These are phyloP conservation scores for Primulina tabacum DNA, from an alignment of 257 asterid genomes.

Conservation along the genomic window DNA sequence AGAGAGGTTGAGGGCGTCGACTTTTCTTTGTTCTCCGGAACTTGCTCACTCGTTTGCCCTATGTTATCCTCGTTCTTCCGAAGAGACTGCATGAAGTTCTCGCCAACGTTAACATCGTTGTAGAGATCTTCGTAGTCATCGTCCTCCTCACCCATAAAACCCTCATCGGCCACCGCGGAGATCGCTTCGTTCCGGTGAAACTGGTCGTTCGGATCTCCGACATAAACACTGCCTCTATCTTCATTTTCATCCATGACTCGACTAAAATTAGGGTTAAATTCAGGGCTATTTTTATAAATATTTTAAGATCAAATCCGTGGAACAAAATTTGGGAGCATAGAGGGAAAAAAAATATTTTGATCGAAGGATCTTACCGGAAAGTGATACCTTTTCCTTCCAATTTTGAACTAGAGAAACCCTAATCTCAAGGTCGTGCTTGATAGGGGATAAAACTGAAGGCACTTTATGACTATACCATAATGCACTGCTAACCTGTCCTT, in stretches of 20 bases:
- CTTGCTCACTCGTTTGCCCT: conserved; percentile 38
- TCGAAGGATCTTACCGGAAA: conserved; percentile 21
- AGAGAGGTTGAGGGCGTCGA: conserved; percentile 27
- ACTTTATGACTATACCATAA: background rate
- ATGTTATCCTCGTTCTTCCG: conserved; percentile 52
- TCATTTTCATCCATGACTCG: conserved; percentile 52
- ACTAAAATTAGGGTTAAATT: conserved; percentile 28
- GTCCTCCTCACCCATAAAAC: conserved; percentile 73
- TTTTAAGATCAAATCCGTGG: background rate
- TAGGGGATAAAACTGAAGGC: too few relatives aligned
- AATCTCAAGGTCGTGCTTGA: conserved; percentile 21
- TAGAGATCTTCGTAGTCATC: conserved; percentile 94
- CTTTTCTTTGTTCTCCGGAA: conserved; percentile 33
- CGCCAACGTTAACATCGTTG: conserved; percentile 94
- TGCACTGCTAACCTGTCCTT: conserved; percentile 19
- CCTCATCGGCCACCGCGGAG: conserved; percentile 79
- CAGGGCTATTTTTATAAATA: conserved; percentile 7
- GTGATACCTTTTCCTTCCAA: background rate
- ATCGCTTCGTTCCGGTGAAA: conserved; percentile 75
- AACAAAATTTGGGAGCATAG: background rate
- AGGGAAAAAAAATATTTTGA: background rate
- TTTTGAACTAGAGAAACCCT: conserved; percentile 29
- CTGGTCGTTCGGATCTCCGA: conserved; percentile 58
- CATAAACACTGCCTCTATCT: conserved; percentile 44
- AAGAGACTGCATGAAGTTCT: conserved; percentile 68